Evolutionary conservation across 208 protist genomes (phyloP).

Genomic region (Wallacemonas sp.): DNA sequence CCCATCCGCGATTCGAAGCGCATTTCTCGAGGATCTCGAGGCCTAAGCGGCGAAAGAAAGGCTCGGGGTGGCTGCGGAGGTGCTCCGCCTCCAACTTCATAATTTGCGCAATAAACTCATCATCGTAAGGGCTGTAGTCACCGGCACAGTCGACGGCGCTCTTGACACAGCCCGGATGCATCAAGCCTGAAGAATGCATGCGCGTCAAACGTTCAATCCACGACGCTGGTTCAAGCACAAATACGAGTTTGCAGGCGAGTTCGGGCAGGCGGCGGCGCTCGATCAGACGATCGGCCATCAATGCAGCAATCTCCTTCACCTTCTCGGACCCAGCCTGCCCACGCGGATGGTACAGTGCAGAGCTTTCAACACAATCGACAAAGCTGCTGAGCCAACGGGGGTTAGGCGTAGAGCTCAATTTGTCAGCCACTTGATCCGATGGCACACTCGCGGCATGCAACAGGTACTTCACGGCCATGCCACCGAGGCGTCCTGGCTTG

Average conservation of each 20-base stretch:
- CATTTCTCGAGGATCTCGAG: conserved; percentile 10
- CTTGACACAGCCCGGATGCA: background rate
- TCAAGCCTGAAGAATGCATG: background rate
- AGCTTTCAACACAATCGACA: background rate
- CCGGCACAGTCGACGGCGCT: background rate
- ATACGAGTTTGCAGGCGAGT: background rate
- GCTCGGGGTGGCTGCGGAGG: conserved; percentile 3
- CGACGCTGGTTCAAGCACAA: background rate
- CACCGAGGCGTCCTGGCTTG: background rate
- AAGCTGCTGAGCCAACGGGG: background rate
- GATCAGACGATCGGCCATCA: background rate
- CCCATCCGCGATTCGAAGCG: background rate
- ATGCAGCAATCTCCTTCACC: background rate
- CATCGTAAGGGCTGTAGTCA: background rate
- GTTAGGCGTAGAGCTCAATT: background rate
- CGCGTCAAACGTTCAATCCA: background rate
- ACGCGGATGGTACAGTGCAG: background rate
- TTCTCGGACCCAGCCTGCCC: background rate
- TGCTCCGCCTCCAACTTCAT: conserved; percentile 11
- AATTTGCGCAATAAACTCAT: background rate
- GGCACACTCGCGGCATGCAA: background rate
- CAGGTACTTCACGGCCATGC: background rate
- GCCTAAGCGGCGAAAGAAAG: conserved; percentile 23
- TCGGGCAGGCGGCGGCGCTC: background rate
- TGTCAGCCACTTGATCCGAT: background rate